phyloP scores from a whole-genome alignment of 2,329 filamentous ascomycete species.

The Byssothecium circinans region DNA sequence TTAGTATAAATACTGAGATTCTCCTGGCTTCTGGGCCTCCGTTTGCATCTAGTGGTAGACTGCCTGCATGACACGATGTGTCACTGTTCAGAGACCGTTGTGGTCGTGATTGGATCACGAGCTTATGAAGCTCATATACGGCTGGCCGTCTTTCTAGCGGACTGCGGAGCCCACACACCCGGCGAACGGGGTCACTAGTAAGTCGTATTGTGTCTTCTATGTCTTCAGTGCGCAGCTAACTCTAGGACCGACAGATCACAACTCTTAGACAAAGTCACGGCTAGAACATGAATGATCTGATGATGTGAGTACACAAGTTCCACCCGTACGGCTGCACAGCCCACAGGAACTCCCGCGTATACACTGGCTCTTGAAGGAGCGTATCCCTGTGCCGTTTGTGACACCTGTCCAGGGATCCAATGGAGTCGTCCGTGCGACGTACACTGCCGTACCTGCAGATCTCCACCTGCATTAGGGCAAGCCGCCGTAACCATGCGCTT shows the following conservation, averaged over 20 bases:
- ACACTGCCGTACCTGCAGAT: slow-evolving; percentile 29
- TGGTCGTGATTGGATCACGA: slow-evolving; percentile 13
- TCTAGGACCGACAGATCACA: neutral
- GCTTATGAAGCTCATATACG: slow-evolving; percentile 4
- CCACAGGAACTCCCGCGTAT: slow-evolving; percentile 2
- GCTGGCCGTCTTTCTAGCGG: slow-evolving; percentile 7
- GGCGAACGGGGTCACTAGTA: neutral
- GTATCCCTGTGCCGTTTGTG: slow-evolving; percentile 12
- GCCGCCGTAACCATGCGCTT: slow-evolving; percentile 20
- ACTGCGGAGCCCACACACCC: slow-evolving; percentile 8
- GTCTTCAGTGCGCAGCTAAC: slow-evolving; percentile 3
- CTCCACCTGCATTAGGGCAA: slow-evolving; percentile 22
- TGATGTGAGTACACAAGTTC: neutral
- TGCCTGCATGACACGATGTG: slow-evolving; percentile 4
- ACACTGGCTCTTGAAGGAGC: slow-evolving; percentile 4
- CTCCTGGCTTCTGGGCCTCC: too few relatives aligned
- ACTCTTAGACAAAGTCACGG: neutral
- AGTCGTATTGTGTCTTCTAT: neutral
- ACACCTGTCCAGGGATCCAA: slow-evolving; percentile 13
- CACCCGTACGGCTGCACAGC: slow-evolving; percentile 1
- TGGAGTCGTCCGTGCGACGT: slow-evolving; percentile 11
- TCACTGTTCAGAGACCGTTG: slow-evolving; percentile 2
- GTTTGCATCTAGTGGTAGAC: slow-evolving; percentile 1
- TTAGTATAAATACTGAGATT: too few relatives aligned
- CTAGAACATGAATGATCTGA: neutral